Evolutionary conservation across 1,284 basidiomycete genomes (phyloP).

Genomic region (Vanrija humicola): DNA sequence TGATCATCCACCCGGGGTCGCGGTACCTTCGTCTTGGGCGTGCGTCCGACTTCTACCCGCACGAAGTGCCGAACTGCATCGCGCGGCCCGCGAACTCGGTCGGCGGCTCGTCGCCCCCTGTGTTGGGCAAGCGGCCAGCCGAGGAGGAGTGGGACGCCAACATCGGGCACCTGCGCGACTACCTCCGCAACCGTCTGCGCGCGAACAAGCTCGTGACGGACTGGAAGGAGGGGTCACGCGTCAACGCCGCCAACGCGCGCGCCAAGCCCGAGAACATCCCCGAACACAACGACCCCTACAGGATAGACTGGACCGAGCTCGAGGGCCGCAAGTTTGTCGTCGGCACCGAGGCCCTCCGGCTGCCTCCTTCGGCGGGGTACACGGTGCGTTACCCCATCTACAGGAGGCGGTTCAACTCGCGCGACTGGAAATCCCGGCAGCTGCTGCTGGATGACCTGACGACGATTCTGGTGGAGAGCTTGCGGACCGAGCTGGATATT

Average conservation of each 20-base stretch:
- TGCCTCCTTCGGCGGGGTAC: conserved; percentile 66
- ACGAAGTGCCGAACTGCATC: conserved; percentile 48
- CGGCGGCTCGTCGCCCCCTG: conserved; percentile 25
- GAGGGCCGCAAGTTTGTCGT: conserved; percentile 32
- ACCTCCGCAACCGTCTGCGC: conserved; percentile 77
- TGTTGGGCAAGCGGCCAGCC: conserved; percentile 30
- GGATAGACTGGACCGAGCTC: conserved; percentile 71
- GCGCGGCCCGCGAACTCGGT: conserved; percentile 25
- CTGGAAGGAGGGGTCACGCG: conserved; percentile 67
- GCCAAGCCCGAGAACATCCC: conserved; percentile 67
- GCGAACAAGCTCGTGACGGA: conserved; percentile 78
- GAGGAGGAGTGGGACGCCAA: conserved; percentile 59
- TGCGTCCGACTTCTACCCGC: conserved; percentile 65
- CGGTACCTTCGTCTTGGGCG: conserved; percentile 79
- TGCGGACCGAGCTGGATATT: conserved; percentile 64
- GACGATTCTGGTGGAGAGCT: conserved; percentile 60
- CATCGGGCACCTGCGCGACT: conserved; percentile 65
- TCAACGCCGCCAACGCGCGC: conserved; percentile 58
- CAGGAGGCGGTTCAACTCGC: conserved; percentile 70
- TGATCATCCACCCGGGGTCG: conserved; percentile 94
- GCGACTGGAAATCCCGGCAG: conserved; percentile 67
- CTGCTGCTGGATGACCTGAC: conserved; percentile 73
- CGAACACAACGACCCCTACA: conserved; percentile 73
- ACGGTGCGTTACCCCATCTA: conserved; percentile 71
- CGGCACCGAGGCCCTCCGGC: conserved; percentile 61